Conservation (phyloP, 2,329 filamentous ascomycete species). For the Lasiodiplodia sp. region DNA sequence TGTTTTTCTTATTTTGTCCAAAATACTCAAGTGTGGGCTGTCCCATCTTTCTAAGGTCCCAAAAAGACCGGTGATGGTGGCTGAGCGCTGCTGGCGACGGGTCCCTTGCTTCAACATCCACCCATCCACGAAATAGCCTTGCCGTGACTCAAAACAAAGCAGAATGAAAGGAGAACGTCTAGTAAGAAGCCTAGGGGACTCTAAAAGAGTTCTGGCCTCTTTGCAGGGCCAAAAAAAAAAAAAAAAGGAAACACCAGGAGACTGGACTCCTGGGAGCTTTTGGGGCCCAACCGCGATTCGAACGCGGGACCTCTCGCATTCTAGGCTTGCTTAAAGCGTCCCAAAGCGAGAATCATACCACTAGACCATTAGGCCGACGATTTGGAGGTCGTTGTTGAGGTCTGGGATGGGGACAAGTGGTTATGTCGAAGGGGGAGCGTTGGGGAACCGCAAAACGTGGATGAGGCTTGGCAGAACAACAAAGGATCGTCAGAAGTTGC, state of each 20-base stretch:
- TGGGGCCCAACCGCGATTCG: conserved; percentile 23
- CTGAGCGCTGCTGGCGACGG: too few relatives aligned
- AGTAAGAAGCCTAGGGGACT: too few relatives aligned
- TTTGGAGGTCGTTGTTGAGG: neutral
- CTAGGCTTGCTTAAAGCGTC: neutral
- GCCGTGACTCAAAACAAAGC: neutral
- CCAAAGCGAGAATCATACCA: conserved; percentile 32
- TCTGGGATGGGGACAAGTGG: neutral
- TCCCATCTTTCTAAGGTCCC: too few relatives aligned
- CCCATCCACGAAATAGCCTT: neutral
- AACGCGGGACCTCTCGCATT: conserved; percentile 29
- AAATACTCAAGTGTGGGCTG: too few relatives aligned
- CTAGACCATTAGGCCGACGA: conserved; percentile 32
- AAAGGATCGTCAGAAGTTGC: too few relatives aligned
- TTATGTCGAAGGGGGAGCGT: neutral
- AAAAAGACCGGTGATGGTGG: too few relatives aligned
- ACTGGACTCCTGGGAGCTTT: neutral
- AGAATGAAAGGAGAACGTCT: too few relatives aligned
- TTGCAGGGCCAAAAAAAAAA: conserved; percentile 9
- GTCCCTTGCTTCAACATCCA: too few relatives aligned
- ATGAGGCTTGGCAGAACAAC: too few relatives aligned
- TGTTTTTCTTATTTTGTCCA: too few relatives aligned
- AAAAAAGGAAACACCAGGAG: neutral
- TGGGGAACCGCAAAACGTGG: too few relatives aligned
- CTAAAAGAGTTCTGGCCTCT: neutral